Evolutionary conservation across 495 filamentous ascomycete species (phyloP), one percentile per base, ranked within the genome.

Genomic region (Trypethelium eluteriae): DNA sequence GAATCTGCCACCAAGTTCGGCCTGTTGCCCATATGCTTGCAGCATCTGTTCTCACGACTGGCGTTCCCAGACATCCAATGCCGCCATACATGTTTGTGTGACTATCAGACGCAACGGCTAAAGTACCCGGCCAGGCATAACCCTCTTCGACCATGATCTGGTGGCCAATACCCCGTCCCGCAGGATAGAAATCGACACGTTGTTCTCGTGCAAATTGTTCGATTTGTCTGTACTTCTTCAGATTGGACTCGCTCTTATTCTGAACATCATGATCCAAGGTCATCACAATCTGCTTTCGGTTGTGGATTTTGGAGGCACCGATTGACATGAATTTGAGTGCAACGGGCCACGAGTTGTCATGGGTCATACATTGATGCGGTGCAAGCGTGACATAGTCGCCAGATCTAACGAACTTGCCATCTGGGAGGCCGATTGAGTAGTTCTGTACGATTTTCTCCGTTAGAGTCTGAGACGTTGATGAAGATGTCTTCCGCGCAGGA

Each of bases 31-130:
- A 96, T 39, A 96, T 92, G 71, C 83, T 85, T 10, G 91, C 90
- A 2, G 86, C 93, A 72, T 96, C 93, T 0, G 93, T 95, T 18
- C 93, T 76, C 36, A 98, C 93, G 56, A 98, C 82, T 2, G 93
- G 85, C 0, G 91, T 95, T 3, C 91, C 92, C 66, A 89, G 71
- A 70, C 84, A 89, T 2, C 85, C 87, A 32, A 96, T 79, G 18
- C 89, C 92, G n/a, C 92, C 92, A 72, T 96, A 96, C 84, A 89
- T 90, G 74, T 92, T 96, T n/a, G 78, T 85, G 76, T 96, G 93
- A 50, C 84, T 88, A 70, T 96, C 92, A 2, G 84, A 88, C 7
- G 90, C 92, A 2, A 96, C 93, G 0, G 83, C 84, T 47, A 98
- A 73, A 0, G 90, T 94, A 0, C 91, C 93, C 0, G 93, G 93